phyloP scores from a whole-genome alignment of 768 basidiomycete species.

The Boletus edulis region DNA sequence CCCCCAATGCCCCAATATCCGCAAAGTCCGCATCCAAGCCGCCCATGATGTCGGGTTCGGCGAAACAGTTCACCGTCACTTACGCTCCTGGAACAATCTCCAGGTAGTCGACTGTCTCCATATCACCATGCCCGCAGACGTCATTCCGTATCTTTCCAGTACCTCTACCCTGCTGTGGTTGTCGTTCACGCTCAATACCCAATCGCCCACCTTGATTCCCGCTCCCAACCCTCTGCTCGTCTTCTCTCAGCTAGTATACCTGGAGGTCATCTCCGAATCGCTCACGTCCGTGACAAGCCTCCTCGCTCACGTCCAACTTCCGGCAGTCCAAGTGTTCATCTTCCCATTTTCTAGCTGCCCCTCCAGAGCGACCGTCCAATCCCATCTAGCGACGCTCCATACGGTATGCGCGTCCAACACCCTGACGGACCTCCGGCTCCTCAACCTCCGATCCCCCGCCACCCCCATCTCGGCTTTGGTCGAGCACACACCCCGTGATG shows the following conservation, averaged over 20 bases:
- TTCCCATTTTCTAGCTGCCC: neutral
- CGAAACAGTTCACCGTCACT: neutral
- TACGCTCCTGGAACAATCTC: neutral
- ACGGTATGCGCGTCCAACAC: neutral
- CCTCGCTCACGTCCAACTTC: neutral
- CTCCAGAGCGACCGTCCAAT: neutral
- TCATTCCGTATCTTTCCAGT: neutral
- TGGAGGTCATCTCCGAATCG: conserved; percentile 1
- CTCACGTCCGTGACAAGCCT: neutral
- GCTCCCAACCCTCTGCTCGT: neutral
- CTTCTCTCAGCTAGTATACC: neutral
- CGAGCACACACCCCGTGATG: neutral
- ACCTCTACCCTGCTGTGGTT: neutral
- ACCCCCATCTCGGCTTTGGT: no score
- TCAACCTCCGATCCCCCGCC: neutral
- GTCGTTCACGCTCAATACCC: neutral
- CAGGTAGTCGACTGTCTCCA: neutral
- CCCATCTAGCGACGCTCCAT: no score
- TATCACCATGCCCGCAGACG: neutral
- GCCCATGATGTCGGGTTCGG: neutral
- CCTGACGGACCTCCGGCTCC: neutral
- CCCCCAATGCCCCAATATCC: conserved; percentile 3
- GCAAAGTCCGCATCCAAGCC: neutral
- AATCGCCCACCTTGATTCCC: neutral
- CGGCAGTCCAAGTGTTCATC: neutral